Conservation (phyloP, 768 basidiomycete species). For the Leucocoprinus leucothites region DNA sequence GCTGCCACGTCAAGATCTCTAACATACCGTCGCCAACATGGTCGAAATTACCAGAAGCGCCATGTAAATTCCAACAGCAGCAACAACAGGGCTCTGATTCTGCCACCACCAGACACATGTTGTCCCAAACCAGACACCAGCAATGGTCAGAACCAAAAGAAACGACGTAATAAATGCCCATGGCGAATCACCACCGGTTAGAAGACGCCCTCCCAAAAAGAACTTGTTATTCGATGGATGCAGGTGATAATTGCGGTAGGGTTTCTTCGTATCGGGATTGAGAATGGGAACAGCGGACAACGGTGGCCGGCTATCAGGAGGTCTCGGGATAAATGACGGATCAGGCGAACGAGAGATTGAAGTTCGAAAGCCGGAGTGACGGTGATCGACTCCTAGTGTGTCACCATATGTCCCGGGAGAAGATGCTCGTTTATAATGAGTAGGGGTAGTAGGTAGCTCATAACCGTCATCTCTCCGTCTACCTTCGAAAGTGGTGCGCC, state of each 20-base stretch:
- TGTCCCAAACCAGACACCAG: slow-evolving; percentile 84
- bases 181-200: slow-evolving; percentile 86
- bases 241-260: slow-evolving; percentile 53
- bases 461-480: slow-evolving; percentile 31
- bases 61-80: slow-evolving; percentile 46
- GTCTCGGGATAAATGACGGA: slow-evolving; percentile 29
- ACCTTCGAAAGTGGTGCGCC: slow-evolving; percentile 25
- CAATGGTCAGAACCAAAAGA: slow-evolving; percentile 56
- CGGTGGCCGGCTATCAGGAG: slow-evolving; percentile 27
- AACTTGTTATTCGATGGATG: slow-evolving; percentile 78
- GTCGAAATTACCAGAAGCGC: slow-evolving; percentile 63
- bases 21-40: slow-evolving; percentile 74
- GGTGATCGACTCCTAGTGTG: not conserved
- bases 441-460: slow-evolving; percentile 9
- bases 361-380: slow-evolving; percentile 20
- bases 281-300: slow-evolving; percentile 35
- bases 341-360: slow-evolving; percentile 30
- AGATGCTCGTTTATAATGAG: slow-evolving; percentile 19
- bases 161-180: slow-evolving; percentile 76
- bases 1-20: not conserved
- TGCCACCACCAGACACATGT: slow-evolving; percentile 90
- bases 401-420: slow-evolving; percentile 2
- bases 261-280: slow-evolving; percentile 35
- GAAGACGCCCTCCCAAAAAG: slow-evolving; percentile 63
- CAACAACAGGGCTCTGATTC: slow-evolving; percentile 68